Evolutionary conservation across 345 rosid genomes (phyloP), one percentile per base, ranked within the genome.

Genomic region (Eutrema yunnanense): DNA sequence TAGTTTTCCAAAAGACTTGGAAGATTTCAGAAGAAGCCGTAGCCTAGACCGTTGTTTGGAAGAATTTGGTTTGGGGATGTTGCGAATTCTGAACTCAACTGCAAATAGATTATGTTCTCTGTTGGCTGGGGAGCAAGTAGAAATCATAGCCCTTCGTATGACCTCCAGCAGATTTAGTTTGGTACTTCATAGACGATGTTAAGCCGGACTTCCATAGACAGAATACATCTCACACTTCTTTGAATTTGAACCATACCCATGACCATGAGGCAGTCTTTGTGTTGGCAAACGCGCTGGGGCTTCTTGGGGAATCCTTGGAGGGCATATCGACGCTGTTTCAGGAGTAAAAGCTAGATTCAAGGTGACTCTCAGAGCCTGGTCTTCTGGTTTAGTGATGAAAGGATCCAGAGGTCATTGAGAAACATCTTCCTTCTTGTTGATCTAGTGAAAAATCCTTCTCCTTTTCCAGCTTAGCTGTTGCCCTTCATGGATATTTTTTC

Each of bases 211-310:
- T 36, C 30, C 41, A 16, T 69, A 0, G 41, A 9, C 36, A 22
- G 27, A 37, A 34, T 27, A 5, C 16, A 38, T 40, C 56, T 49
- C 48, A 67, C 12, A 30, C 46, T 41, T 42, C 10, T 60, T 74
- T 68, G 51, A 41, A 65, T 44, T 41, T 59, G 40, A 60, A 60
- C 42, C 69, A 11, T n/a, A 12, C 40, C 44, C 12, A 46, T 75
- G 44, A 68, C 51, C 61, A 13, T 52, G 55, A 74, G 42, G 55
- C 54, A 70, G 70, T 44, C 43, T 41, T 68, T 46, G 66, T 69
- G 54, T 22, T 55, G 38, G 67, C 54, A 59, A 10, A 33, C 44
- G 49, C 9, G 26, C 9, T 37, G 32, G 60, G 61, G 59, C 9
- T 22, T 38, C 32, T 49, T 22, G 66, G 33, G 41, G 50, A n/a